Base-by-base conservation (phyloP, 2,329 filamentous ascomycete genomes). In the Paraphoma sp. region DNA sequence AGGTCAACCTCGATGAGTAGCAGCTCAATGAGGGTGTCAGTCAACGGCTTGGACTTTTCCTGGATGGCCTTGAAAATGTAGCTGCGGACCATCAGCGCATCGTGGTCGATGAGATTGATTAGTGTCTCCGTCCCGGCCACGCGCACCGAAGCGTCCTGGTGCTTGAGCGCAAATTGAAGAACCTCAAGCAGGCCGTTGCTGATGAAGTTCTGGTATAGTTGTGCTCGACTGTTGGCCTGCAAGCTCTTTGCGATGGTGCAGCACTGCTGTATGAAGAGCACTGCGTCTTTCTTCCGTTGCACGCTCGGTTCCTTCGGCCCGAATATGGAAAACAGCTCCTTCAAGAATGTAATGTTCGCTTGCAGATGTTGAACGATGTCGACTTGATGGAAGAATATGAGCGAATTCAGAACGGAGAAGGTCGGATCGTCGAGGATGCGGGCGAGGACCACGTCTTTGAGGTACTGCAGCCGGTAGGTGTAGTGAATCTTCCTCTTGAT, bases 321-420 rank as follows among this genome's bases (percentile, higher is more conserved):
- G 71, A 98, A 97, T 60, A 98, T 92, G 51, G 86, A 85, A 74
- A 98, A 99, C 4, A 98, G 84, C 60, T 97, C 92, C 64, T 87
- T 88, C 29, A 98, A 80, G 70, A 97, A 97, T 1, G 80, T 79
- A 0, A 82, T 82, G 68, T 97, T 97, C 28, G 83, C 84, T 76
- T 97, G 93, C n/a, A 99, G 83, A 77, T 98, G 92, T 71, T 94
- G 91, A 48, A 99, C 90, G 72, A 99, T 97, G 72, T 98, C 95
- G 68, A 98, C 93, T 80, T 99, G 95, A 79, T 98, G 95, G 83
- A 96, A 99, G 81, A 97, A 99, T 65, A 99, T 99, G 67, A 98
- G 85, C 48, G 93, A 97, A 79, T 98, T 99, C 63, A 99, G 87
- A 28, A 98, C 93, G 23, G 92, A 96, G 76, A 98, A 99, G 17